phyloP scores from a whole-genome alignment of 345 rosid species.

The Cardamine occulta region DNA sequence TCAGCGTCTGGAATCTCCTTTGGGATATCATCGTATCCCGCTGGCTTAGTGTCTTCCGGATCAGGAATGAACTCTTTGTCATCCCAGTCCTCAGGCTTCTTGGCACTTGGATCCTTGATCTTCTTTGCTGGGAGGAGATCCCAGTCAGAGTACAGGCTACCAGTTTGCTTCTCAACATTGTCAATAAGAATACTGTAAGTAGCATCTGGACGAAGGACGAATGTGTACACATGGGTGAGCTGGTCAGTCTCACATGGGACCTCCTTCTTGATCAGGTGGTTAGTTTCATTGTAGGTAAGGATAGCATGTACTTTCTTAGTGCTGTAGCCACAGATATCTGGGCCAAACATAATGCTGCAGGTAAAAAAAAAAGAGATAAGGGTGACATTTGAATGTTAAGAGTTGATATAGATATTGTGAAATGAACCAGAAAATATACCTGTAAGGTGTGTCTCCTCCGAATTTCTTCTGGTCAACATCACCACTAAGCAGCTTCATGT shows the following conservation, averaged over 20 bases:
- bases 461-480: constrained; percentile 90
- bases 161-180: constrained; percentile 91
- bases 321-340: constrained; percentile 94
- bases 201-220: constrained; percentile 90
- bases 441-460: constrained; percentile 97
- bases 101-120: constrained; percentile 95
- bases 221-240: constrained; percentile 91
- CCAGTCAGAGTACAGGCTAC: constrained; percentile 95
- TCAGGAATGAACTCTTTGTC: constrained; percentile 88
- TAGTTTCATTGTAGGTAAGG: constrained; percentile 73
- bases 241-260: constrained; percentile 99
- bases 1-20: constrained; percentile 90
- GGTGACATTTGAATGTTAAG: not conserved
- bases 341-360: constrained; percentile 99
- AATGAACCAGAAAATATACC: constrained; percentile 44
- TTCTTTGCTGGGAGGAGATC: constrained; percentile 86
- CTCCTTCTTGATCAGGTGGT: constrained; percentile 95
- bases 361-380: constrained; percentile 1
- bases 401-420: not conserved
- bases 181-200: constrained; percentile 93
- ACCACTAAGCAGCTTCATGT: constrained; percentile 92
- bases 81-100: constrained; percentile 99
- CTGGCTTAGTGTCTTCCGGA: constrained; percentile 94
- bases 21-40: constrained; percentile 96
- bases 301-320: constrained; percentile 99